Conservation (phyloP, 2,329 filamentous ascomycete species). For the Paecilomyces dactylethromorphus region DNA sequence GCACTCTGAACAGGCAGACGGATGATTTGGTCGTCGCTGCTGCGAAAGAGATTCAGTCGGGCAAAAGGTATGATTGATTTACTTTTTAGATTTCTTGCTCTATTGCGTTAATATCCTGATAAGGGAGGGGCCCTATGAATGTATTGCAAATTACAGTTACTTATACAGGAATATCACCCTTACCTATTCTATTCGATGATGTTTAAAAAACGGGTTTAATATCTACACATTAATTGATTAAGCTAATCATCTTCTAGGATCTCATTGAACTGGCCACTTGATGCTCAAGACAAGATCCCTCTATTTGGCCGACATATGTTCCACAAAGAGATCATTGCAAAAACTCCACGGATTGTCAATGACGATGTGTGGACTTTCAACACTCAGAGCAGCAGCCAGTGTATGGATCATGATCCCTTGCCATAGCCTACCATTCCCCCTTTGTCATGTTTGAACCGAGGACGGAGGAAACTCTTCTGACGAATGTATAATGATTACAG, state of each 20-base stretch:
- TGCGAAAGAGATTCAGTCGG: slow-evolving; percentile 49
- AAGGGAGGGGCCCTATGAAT: neutral
- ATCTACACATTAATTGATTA: neutral
- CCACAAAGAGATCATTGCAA: slow-evolving; percentile 47
- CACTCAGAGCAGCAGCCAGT: slow-evolving; percentile 53
- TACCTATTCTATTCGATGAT: neutral
- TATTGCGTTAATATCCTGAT: slow-evolving; percentile 1
- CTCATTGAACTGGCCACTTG: slow-evolving; percentile 55
- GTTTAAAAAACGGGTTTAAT: neutral
- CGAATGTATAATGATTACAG: neutral
- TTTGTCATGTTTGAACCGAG: neutral
- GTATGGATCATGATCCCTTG: slow-evolving; percentile 7
- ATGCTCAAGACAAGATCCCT: slow-evolving; percentile 46
- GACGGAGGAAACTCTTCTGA: neutral
- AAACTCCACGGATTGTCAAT: slow-evolving; percentile 49
- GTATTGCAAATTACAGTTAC: neutral
- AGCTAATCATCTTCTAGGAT: slow-evolving; percentile 30
- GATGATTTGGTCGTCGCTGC: slow-evolving; percentile 47
- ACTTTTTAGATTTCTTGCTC: no score
- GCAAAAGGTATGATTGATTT: slow-evolving; percentile 30
- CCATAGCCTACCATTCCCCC: neutral
- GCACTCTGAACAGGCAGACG: slow-evolving; percentile 56
- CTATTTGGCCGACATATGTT: slow-evolving; percentile 54
- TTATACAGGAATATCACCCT: neutral
- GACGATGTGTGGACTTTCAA: slow-evolving; percentile 57